Base-by-base conservation (phyloP, 2,329 filamentous ascomycete species). In the Aplosporella prunicola region DNA sequence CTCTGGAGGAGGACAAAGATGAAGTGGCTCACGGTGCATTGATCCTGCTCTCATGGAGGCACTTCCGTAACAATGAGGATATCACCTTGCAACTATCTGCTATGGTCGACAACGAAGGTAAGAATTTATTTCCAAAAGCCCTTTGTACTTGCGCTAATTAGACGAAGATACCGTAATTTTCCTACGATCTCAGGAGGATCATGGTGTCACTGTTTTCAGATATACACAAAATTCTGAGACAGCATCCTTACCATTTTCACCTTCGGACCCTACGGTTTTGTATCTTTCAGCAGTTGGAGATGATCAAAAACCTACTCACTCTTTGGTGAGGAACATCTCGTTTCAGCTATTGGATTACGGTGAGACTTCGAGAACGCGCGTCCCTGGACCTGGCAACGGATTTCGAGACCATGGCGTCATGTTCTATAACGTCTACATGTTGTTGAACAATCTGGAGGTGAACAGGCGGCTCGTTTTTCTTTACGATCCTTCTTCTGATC, bases 61-160 rank as follows among this genome's bases (percentile, higher is more conserved):
- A 79, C 55, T 77, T 69, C 47, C 62, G 69, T 28, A 63, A 70
- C 39, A 46, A 58, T 0, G 66, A 72, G 37, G 74, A 78, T 47
- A 62, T 62, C 8, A 72, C 66, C 20, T 51, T 78, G 20, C 58
- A 57, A 14, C 39, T 66, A 10, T 45, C 44, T 23, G 32, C 55
- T 3, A 50, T 44, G 16, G 39, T 43, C 4, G 46, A 51, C 15
- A 53, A 57, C 5, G 45, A 59, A 32, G 52, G 60, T 64, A 52
- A 38, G 32, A n/a, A n/a, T n/a, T n/a, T n/a, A n/a, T n/a, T n/a
- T n/a, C n/a, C n/a, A n/a, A n/a, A n/a, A n/a, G n/a, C n/a, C n/a
- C n/a, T n/a, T n/a, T n/a, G n/a, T n/a, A n/a, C 32, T 20, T 9
- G 13, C 5, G 5, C 2, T 4, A 14, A 11, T 5, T 1, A 8